Conservation (phyloP, 2,329 filamentous ascomycete species). For the Calonectria pauciramosa region DNA sequence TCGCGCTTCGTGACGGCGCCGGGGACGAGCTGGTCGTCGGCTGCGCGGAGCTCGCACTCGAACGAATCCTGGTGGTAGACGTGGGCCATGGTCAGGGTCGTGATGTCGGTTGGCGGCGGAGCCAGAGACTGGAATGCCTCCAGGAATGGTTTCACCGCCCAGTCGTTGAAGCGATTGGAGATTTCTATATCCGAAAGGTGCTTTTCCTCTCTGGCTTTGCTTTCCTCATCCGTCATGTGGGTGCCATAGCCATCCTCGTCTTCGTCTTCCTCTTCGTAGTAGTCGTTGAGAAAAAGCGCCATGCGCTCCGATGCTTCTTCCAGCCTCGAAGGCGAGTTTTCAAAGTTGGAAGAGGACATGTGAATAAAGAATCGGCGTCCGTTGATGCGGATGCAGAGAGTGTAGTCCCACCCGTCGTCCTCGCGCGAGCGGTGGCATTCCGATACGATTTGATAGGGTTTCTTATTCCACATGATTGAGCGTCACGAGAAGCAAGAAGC, state of each 20-base stretch:
- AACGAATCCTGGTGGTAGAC: neutral
- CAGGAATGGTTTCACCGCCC: neutral
- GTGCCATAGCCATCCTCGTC: neutral
- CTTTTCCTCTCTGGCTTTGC: neutral
- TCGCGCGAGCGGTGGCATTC: neutral
- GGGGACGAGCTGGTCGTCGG: slow-evolving; percentile 3
- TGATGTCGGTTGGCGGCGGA: neutral
- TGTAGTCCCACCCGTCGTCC: neutral
- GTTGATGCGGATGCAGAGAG: slow-evolving; percentile 9
- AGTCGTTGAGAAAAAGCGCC: neutral
- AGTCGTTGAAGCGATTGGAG: neutral
- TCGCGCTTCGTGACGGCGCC: neutral
- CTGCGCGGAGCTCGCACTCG: neutral
- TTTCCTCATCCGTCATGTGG: neutral
- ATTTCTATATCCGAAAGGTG: neutral
- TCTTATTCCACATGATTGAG: neutral
- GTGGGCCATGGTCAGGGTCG: slow-evolving; percentile 4
- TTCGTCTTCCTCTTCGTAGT: neutral
- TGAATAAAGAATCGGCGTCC: neutral
- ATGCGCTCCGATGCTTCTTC: neutral
- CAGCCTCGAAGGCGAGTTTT: neutral
- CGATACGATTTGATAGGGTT: neutral
- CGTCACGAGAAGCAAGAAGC: neutral
- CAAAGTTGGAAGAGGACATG: neutral
- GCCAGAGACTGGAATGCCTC: neutral